phyloP scores from a whole-genome alignment of 2,329 filamentous ascomycete genomes.

The Cladosporium sp. region DNA sequence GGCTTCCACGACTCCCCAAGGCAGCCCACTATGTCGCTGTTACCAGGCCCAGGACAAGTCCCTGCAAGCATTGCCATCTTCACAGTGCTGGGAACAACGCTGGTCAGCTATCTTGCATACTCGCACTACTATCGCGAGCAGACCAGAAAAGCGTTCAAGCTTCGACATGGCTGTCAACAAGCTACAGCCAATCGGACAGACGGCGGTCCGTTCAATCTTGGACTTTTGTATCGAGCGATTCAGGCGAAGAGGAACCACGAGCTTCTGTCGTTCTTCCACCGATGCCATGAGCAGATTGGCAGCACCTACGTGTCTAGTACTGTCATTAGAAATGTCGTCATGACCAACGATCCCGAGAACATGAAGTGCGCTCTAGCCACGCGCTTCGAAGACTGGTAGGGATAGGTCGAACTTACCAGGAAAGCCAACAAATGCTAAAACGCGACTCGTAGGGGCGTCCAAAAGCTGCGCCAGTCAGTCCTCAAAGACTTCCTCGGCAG shows the following conservation, averaged over 20 bases:
- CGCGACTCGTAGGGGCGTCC: not conserved
- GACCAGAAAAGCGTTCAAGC: slow-evolving; percentile 5
- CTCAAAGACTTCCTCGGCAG: slow-evolving; percentile 29
- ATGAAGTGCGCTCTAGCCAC: slow-evolving; percentile 37
- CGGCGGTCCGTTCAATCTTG: not conserved
- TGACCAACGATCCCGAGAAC: slow-evolving; percentile 36
- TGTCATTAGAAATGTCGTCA: not conserved
- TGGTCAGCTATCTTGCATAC: slow-evolving; percentile 3
- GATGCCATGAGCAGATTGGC: not conserved
- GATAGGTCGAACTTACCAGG: too few relatives aligned
- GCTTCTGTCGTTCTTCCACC: not conserved
- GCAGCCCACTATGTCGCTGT: too few relatives aligned
- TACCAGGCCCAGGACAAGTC: too few relatives aligned
- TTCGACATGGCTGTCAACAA: slow-evolving; percentile 5
- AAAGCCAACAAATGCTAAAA: too few relatives aligned
- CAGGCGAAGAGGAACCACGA: slow-evolving; percentile 1
- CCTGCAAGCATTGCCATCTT: not conserved
- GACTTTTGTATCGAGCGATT: not conserved
- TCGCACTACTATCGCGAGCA: not conserved
- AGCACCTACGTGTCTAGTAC: not conserved
- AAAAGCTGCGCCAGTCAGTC: slow-evolving; percentile 5
- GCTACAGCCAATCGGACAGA: not conserved
- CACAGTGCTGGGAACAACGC: not conserved
- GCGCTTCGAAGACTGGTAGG: slow-evolving; percentile 38
- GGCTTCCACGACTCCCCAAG: too few relatives aligned